Percentiles rank a stretch among this genome's conserved stretches.
Conservation (phyloP, 306 rosid species). For the Dryas alaskensis region DNA sequence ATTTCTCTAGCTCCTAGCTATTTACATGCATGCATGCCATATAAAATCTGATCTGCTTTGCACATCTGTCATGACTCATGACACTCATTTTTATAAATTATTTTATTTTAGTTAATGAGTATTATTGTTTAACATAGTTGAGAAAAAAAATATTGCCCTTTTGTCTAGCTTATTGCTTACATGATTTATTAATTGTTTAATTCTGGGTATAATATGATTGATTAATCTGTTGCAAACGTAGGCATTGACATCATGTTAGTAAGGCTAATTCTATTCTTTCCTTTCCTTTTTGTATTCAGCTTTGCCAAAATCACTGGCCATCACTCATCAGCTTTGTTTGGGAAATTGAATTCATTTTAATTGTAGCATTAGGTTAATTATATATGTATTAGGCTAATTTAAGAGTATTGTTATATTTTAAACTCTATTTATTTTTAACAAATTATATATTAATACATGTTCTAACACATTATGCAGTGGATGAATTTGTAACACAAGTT, state of each 20-base stretch:
- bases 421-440: no score
- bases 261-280: background rate
- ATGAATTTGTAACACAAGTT: no score
- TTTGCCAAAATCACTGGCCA: background rate
- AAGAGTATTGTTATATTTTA: no score
- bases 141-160: background rate
- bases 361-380: background rate
- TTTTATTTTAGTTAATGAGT: background rate
- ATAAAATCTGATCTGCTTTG: background rate
- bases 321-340: background rate
- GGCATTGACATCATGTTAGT: background rate
- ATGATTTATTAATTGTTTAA: background rate
- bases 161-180: background rate
- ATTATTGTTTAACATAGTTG: background rate
- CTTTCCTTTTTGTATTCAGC: background rate
- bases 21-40: no score
- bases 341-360: background rate
- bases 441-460: no score
- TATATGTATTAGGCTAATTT: no score
- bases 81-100: background rate
- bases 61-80: background rate
- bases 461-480: no score
- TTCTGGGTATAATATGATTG: background rate
- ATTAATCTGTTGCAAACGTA: background rate
- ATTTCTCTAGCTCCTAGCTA: no score